These are phyloP conservation scores for Pleurotus platypus DNA, from an alignment of 768 basidiomycete species.

Conservation along the genomic window DNA sequence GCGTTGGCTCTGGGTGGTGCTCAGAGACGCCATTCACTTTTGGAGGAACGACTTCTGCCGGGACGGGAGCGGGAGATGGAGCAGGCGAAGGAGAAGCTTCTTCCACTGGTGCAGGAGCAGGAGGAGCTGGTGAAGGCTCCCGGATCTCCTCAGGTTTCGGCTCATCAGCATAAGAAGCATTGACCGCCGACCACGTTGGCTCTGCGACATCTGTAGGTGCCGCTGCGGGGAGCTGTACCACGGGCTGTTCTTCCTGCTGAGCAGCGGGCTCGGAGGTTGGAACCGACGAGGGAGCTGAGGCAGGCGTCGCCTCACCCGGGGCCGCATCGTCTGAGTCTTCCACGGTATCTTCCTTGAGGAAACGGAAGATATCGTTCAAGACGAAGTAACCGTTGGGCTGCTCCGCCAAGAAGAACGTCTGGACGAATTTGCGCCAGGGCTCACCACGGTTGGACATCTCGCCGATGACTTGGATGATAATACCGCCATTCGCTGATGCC, in stretches of 20 bases:
- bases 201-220: constrained; percentile 11
- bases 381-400: constrained; percentile 99
- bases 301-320: constrained; percentile 28
- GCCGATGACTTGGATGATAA: constrained; percentile 98
- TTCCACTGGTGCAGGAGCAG: constrained; percentile 28
- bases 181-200: constrained; percentile 18
- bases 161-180: constrained; percentile 26
- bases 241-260: constrained; percentile 2
- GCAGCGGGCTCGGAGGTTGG: background rate
- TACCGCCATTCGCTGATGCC: constrained; percentile 90
- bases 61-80: constrained; percentile 20
- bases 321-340: constrained; percentile 51
- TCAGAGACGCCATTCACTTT: constrained; percentile 26
- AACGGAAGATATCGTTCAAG: constrained; percentile 99
- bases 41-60: constrained; percentile 15
- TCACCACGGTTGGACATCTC: constrained; percentile 95
- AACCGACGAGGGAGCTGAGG: constrained; percentile 26
- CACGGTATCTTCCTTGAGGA: constrained; percentile 92
- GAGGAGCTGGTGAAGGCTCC: constrained; percentile 21
- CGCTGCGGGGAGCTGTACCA: background rate
- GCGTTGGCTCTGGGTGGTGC: constrained; percentile 27
- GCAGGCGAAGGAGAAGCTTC: constrained; percentile 23
- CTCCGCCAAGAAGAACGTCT: constrained; percentile 99
- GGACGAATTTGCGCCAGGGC: constrained; percentile 97
- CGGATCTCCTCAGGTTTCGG: constrained; percentile 11